These are phyloP conservation scores for Malus hybrid DNA, from an alignment of 331 rosid species.

Conservation along the genomic window DNA sequence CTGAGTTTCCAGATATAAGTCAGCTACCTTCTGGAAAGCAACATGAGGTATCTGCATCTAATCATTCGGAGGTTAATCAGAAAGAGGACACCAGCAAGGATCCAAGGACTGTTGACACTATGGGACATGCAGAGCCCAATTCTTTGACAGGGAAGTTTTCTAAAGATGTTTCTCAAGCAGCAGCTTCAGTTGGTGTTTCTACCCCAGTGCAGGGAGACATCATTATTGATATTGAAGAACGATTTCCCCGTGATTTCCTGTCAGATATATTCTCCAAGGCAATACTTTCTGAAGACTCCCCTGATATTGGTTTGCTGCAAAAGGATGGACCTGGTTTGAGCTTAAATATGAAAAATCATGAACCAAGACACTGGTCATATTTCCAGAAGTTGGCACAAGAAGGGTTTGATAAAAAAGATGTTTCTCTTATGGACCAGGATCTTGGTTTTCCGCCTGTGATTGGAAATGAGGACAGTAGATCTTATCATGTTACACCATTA, in stretches of 20 bases:
- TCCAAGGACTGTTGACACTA: constrained; percentile 14
- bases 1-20: neutral
- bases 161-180: constrained; percentile 34
- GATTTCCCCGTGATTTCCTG: constrained; percentile 82
- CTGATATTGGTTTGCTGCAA: constrained; percentile 35
- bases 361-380: constrained; percentile 80
- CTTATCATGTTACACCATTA: constrained; percentile 33
- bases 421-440: constrained; percentile 81
- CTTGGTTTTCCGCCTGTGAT: constrained; percentile 47
- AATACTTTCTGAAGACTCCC: constrained; percentile 47
- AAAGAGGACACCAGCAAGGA: constrained; percentile 37
- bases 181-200: constrained; percentile 28
- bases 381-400: constrained; percentile 75
- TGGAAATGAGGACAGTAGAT: constrained; percentile 26
- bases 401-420: constrained; percentile 48
- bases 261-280: constrained; percentile 89
- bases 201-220: constrained; percentile 60
- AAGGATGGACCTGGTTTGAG: constrained; percentile 70
- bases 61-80: constrained; percentile 49
- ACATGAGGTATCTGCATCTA: constrained; percentile 44
- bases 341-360: constrained; percentile 74
- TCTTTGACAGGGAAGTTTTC: constrained; percentile 29
- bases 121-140: constrained; percentile 29
- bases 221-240: constrained; percentile 74
- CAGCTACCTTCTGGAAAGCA: constrained; percentile 2